These are phyloP conservation scores for Trichoderma breve DNA, from an alignment of 2,329 filamentous ascomycete species.

Conservation along the genomic window DNA sequence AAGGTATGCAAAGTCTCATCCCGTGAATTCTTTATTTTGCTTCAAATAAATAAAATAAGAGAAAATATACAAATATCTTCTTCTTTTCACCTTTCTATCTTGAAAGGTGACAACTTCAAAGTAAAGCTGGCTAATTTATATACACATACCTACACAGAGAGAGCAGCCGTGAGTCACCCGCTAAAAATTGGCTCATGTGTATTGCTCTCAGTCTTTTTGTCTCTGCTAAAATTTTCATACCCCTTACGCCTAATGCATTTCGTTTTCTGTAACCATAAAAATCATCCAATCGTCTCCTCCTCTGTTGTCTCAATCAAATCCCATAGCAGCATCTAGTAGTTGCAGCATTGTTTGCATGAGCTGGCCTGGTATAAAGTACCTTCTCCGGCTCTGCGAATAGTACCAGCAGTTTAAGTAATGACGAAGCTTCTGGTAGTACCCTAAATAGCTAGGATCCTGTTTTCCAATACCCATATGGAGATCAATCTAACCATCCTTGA, in stretches of 20 bases:
- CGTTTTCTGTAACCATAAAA: neutral
- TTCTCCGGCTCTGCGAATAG: neutral
- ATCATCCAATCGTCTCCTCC: neutral
- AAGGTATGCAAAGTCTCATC: neutral
- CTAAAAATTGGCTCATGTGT: neutral
- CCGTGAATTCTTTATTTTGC: neutral
- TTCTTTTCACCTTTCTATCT: neutral
- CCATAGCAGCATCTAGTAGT: neutral
- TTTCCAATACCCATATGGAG: neutral
- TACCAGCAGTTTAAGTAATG: neutral
- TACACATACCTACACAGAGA: neutral
- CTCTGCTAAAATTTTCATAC: neutral
- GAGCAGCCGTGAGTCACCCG: neutral
- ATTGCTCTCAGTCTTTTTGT: neutral
- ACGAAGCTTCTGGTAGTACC: neutral
- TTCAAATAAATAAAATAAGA: neutral
- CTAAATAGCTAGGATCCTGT: neutral
- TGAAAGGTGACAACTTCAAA: neutral
- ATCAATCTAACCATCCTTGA: neutral
- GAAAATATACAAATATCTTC: neutral
- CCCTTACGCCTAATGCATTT: neutral
- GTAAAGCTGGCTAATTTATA: neutral
- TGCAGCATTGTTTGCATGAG: neutral
- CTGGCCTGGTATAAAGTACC: neutral
- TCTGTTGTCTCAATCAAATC: neutral